Conservation (phyloP, 2,329 filamentous ascomycete genomes). For the Fusarium ambrosium region DNA sequence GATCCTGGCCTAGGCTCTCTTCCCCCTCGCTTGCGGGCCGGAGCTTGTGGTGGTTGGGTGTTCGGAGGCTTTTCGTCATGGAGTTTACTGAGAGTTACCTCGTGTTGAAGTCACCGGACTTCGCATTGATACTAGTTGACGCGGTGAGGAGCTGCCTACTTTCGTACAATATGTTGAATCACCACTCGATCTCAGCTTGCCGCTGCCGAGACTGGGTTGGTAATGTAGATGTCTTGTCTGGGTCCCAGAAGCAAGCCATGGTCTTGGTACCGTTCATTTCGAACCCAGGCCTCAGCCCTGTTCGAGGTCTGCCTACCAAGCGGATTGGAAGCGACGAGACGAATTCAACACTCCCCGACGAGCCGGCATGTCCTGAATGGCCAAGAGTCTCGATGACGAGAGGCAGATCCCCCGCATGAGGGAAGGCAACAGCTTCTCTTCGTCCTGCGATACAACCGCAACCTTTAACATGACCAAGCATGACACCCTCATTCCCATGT, state of each 20-base stretch:
- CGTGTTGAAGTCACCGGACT: constrained; percentile 26
- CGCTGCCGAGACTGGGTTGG: background rate
- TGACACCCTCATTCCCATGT: constrained; percentile 13
- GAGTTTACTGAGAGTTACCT: constrained; percentile 14
- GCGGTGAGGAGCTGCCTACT: constrained; percentile 4
- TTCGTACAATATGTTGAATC: constrained; percentile 30
- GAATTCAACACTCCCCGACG: background rate
- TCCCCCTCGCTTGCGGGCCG: background rate
- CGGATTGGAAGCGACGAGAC: background rate
- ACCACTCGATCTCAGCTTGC: constrained; percentile 9
- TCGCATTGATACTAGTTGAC: constrained; percentile 6
- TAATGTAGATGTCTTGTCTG: constrained; percentile 13
- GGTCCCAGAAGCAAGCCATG: constrained; percentile 18
- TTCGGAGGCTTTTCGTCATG: constrained; percentile 1
- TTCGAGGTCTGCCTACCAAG: background rate
- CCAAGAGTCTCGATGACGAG: background rate
- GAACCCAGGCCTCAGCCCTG: constrained; percentile 14
- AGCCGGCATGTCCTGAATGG: constrained; percentile 1
- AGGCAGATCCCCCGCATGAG: constrained; percentile 9
- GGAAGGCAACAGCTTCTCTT: background rate
- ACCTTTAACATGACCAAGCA: constrained; percentile 5
- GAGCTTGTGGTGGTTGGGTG: constrained; percentile 2
- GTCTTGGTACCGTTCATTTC: background rate
- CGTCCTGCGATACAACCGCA: constrained; percentile 1
- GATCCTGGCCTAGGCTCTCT: background rate